Percentiles rank a stretch among this genome's conserved stretches.
These are phyloP conservation scores for Botrytis porri DNA, from an alignment of 2,329 filamentous ascomycete genomes.

Conservation along the genomic window DNA sequence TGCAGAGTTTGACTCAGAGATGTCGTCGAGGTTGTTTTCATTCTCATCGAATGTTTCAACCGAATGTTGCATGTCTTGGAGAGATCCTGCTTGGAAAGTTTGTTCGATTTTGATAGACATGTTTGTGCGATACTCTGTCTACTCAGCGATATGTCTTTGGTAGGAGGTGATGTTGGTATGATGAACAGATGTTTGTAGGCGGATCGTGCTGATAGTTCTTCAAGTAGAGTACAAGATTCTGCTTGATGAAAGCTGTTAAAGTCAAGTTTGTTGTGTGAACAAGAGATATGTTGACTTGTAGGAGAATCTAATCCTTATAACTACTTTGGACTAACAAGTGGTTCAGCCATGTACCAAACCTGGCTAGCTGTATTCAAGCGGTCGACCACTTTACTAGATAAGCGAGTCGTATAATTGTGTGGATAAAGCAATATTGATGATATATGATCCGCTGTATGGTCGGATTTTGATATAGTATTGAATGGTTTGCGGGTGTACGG, in stretches of 20 bases:
- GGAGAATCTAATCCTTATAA: not conserved
- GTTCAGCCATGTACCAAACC: not conserved
- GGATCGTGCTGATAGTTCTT: accelerated
- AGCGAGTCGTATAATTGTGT: not conserved
- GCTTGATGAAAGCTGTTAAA: not conserved
- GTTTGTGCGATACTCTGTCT: not conserved
- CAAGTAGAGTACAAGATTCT: not conserved
- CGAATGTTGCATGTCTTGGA: not conserved
- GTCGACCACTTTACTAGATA: not conserved
- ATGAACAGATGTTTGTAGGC: not conserved
- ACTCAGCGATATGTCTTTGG: accelerated
- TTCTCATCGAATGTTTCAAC: not conserved
- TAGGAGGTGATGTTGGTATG: accelerated
- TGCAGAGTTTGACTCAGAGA: not conserved
- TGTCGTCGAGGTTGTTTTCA: not conserved
- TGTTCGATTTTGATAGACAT: not conserved
- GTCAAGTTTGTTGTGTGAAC: not conserved
- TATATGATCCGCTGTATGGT: not conserved
- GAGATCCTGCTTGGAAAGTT: not conserved
- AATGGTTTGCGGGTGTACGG: not conserved
- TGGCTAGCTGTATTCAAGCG: not conserved
- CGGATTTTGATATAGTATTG: not conserved
- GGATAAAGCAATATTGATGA: not conserved
- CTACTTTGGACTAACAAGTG: not conserved
- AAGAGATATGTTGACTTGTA: not conserved